Conservation (phyloP, 306 rosid genomes). For the Vigna radiata region DNA sequence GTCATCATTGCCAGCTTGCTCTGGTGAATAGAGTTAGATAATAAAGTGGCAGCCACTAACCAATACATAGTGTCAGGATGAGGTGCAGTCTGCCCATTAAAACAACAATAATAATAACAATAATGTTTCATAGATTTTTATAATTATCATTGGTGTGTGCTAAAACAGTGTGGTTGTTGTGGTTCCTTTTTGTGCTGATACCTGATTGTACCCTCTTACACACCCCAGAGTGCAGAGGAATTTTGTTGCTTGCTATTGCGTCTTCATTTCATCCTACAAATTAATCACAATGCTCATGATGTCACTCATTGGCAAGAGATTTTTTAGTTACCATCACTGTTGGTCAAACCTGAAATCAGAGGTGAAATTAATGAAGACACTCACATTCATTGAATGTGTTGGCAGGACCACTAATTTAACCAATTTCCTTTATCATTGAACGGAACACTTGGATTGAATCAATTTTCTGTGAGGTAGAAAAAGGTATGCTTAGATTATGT, state of each 20-base stretch:
- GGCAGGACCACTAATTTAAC: conserved; percentile 44
- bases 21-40: conserved; percentile 35
- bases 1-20: conserved; percentile 53
- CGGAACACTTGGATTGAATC: conserved; percentile 1
- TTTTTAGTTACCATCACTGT: conserved; percentile 23
- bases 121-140: conserved; percentile 3
- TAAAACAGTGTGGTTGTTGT: conserved; percentile 15
- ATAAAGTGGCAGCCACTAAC: not conserved
- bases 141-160: not conserved
- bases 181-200: not conserved
- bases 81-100: conserved; percentile 36
- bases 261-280: conserved; percentile 14
- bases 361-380: not conserved
- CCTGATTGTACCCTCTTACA: conserved; percentile 5
- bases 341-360: not conserved
- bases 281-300: conserved; percentile 24
- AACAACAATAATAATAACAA: not conserved
- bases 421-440: conserved; percentile 7
- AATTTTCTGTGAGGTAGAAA: not conserved
- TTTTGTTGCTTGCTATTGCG: not conserved
- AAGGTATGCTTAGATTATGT: not conserved
- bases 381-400: no score
- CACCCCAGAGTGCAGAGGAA: not conserved
- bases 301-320: conserved; percentile 19
- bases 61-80: conserved; percentile 40